These are phyloP conservation scores for Pelargonium exstipulatum DNA, from an alignment of 441 rosid genomes.

Conservation along the genomic window DNA sequence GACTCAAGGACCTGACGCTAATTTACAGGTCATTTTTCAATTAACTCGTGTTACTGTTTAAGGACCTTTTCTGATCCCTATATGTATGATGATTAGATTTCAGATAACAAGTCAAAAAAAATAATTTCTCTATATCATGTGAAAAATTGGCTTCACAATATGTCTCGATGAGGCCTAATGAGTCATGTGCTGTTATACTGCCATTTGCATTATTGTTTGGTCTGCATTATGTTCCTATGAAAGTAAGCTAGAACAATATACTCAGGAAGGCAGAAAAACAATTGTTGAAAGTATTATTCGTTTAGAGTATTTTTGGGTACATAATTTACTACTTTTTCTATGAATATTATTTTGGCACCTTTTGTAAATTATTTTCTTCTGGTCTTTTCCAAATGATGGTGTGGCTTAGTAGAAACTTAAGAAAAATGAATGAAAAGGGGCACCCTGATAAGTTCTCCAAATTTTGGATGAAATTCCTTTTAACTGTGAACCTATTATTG, in stretches of 20 bases:
- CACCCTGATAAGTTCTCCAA: not conserved
- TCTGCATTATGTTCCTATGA: not conserved
- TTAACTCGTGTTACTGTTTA: conserved; percentile 2
- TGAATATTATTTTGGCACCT: too few relatives aligned
- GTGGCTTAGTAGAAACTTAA: not conserved
- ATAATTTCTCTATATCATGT: not conserved
- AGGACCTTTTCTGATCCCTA: not conserved
- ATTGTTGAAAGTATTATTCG: too few relatives aligned
- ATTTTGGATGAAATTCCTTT: too few relatives aligned
- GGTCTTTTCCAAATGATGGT: not conserved
- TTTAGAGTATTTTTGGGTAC: too few relatives aligned
- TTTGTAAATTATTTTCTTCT: too few relatives aligned
- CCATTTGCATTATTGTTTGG: not conserved
- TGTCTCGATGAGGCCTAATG: not conserved
- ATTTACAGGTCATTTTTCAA: conserved; percentile 62
- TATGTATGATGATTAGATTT: conserved; percentile 1
- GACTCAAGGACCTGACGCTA: conserved; percentile 94
- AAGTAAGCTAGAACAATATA: not conserved
- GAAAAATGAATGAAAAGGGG: not conserved
- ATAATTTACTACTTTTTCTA: too few relatives aligned
- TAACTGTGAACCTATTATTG: too few relatives aligned
- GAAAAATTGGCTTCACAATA: not conserved
- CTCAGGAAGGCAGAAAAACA: too few relatives aligned
- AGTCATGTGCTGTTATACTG: not conserved
- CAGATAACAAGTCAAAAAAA: not conserved